A percentile compares a stretch with the other conserved stretches of the same genome.
Conservation (phyloP, 306 rosid species). For the Dryas octopetala region DNA sequence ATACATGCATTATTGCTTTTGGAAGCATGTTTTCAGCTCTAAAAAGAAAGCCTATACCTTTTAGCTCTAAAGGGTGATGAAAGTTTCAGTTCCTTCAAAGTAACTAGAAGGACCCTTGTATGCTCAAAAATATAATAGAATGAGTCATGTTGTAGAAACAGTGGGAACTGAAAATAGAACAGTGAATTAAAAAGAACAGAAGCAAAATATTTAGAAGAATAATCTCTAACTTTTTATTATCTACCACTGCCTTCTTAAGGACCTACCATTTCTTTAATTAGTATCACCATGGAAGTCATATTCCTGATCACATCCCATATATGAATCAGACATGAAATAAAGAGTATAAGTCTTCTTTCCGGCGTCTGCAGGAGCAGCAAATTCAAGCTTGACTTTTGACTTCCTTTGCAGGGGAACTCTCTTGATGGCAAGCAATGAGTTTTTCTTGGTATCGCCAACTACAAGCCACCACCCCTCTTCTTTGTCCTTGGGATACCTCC, state of each 20-base stretch:
- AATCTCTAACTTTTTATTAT: constrained; percentile 15
- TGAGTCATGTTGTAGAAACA: not conserved
- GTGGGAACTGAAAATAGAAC: not conserved
- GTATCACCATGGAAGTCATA: constrained; percentile 59
- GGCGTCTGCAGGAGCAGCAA: constrained; percentile 61
- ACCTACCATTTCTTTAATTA: constrained; percentile 39
- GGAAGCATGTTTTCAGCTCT: not conserved
- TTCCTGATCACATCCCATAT: constrained; percentile 89
- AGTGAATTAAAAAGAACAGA: not conserved
- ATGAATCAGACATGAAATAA: constrained; percentile 86
- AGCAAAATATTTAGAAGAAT: not conserved
- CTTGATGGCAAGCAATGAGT: constrained; percentile 72
- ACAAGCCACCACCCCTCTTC: constrained; percentile 98
- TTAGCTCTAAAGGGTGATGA: no score
- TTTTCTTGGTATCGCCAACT: constrained; percentile 67
- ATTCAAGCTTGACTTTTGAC: constrained; percentile 67
- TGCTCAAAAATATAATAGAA: no score
- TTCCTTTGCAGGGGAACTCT: constrained; percentile 68
- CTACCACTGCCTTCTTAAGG: constrained; percentile 43
- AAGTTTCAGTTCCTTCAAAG: no score
- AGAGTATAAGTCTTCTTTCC: constrained; percentile 68
- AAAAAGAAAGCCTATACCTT: not conserved
- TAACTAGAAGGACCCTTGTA: no score
- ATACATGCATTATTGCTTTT: not conserved
- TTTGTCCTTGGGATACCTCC: constrained; percentile 73